Conservation (phyloP, 1,284 basidiomycete genomes). For the Ganoderma leucocontextum region DNA sequence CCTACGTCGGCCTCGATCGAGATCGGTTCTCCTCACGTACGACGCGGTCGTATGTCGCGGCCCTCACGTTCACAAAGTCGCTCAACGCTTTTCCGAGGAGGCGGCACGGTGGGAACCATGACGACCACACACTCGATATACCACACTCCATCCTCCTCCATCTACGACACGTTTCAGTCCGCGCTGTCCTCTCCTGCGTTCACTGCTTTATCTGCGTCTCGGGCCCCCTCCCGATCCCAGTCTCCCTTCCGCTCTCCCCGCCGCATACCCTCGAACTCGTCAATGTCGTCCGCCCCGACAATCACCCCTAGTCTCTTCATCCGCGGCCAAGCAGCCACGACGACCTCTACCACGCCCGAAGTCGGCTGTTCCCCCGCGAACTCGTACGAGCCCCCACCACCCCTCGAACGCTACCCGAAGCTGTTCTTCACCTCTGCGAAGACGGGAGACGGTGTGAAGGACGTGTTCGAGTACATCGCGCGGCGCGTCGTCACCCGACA, state of each 20-base stretch:
- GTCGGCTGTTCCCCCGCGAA: constrained; percentile 30
- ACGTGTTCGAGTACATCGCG: constrained; percentile 76
- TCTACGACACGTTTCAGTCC: constrained; percentile 58
- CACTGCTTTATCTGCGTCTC: constrained; percentile 40
- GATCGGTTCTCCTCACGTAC: constrained; percentile 33
- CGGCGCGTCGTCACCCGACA: constrained; percentile 62
- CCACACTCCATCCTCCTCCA: constrained; percentile 79
- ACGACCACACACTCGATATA: constrained; percentile 67
- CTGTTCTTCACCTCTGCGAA: constrained; percentile 80
- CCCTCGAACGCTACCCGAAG: constrained; percentile 60
- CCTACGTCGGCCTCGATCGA: constrained; percentile 43
- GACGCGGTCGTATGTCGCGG: constrained; percentile 40
- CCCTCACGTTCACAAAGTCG: constrained; percentile 53
- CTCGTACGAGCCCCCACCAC: constrained; percentile 33
- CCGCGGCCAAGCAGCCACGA: constrained; percentile 42
- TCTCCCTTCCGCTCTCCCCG: constrained; percentile 40
- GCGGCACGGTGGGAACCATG: constrained; percentile 61
- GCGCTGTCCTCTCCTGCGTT: constrained; percentile 67
- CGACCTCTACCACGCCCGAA: constrained; percentile 35
- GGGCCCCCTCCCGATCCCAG: constrained; percentile 36
- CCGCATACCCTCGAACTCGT: constrained; percentile 51
- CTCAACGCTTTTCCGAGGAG: constrained; percentile 49
- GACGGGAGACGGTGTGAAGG: constrained; percentile 71
- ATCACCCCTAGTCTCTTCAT: constrained; percentile 70
- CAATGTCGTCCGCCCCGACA: constrained; percentile 61